Percentiles rank a stretch among this genome's conserved stretches.
phyloP scores from a whole-genome alignment of 805 yeast species.

The Ogataea haglerorum region DNA sequence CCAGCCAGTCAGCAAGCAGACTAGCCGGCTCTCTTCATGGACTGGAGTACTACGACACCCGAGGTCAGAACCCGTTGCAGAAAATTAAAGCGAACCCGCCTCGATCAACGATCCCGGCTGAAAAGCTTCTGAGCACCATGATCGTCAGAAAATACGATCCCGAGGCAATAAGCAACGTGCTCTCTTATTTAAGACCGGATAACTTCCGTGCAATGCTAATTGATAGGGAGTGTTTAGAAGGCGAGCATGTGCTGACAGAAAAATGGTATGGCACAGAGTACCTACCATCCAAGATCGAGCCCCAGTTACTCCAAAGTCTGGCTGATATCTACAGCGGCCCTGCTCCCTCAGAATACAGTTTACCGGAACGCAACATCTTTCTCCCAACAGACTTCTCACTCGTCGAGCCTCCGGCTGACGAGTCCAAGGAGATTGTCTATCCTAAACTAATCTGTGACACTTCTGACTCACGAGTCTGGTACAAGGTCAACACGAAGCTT shows the following conservation, averaged over 20 bases:
- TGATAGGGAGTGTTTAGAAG: conserved; percentile 45
- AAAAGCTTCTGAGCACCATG: conserved; percentile 56
- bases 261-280: conserved; percentile 93
- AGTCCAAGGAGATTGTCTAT: conserved; percentile 34
- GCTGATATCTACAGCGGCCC: conserved; percentile 28
- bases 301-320: conserved; percentile 35
- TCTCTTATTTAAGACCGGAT: conserved; percentile 46
- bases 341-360: conserved; percentile 37
- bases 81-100: conserved; percentile 5
- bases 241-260: conserved; percentile 50
- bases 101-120: conserved; percentile 52
- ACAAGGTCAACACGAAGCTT: conserved; percentile 83
- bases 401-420: conserved; percentile 43
- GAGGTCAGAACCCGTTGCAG: conserved; percentile 15
- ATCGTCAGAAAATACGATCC: conserved; percentile 56
- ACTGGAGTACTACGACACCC: conserved; percentile 23
- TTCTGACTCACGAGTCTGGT: conserved; percentile 67
- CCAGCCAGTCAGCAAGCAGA: conserved; percentile 67
- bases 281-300: conserved; percentile 43
- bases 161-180: conserved; percentile 46
- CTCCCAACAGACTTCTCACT: conserved; percentile 71
- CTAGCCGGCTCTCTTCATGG: conserved; percentile 29
- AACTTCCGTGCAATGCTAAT: conserved; percentile 61
- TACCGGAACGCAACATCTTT: conserved; percentile 76
- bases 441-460: conserved; percentile 61